These are phyloP conservation scores for Coniochaeta prunicola DNA, from an alignment of 2,329 filamentous ascomycete species.

Conservation along the genomic window DNA sequence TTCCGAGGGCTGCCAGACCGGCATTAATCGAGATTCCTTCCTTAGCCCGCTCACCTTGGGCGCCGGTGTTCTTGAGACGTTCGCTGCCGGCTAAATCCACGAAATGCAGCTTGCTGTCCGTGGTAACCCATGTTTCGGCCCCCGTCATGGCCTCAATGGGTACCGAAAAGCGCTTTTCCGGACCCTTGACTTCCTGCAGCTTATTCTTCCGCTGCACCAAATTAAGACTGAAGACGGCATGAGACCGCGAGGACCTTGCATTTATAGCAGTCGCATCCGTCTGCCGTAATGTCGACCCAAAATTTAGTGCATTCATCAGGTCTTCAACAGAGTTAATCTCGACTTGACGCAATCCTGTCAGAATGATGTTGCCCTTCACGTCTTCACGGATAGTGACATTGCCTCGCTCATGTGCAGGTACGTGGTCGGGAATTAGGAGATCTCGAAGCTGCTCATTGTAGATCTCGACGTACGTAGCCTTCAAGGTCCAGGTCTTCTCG, in stretches of 20 bases:
- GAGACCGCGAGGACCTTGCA: conserved; percentile 92
- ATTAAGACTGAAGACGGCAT: conserved; percentile 95
- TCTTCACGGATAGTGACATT: conserved; percentile 92
- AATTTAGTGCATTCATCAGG: conserved; percentile 79
- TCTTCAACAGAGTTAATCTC: conserved; percentile 90
- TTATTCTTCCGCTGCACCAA: conserved; percentile 76
- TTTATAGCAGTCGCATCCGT: conserved; percentile 97
- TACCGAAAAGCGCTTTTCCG: conserved; percentile 81
- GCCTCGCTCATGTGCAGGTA: conserved; percentile 61
- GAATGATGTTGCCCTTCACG: conserved; percentile 84
- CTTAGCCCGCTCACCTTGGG: conserved; percentile 86
- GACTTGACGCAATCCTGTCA: conserved; percentile 83
- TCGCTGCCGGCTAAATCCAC: conserved; percentile 97
- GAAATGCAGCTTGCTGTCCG: conserved; percentile 98
- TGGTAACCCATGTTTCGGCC: conserved; percentile 66
- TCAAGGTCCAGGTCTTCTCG: conserved; percentile 83
- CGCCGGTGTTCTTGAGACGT: conserved; percentile 92
- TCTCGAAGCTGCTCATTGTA: conserved; percentile 97
- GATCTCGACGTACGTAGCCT: conserved; percentile 92
- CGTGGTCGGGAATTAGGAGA: conserved; percentile 71
- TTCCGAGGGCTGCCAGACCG: conserved; percentile 87
- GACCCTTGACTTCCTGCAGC: conserved; percentile 39
- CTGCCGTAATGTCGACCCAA: conserved; percentile 89
- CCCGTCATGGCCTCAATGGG: conserved; percentile 73
- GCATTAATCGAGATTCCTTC: conserved; percentile 99